A percentile compares a stretch with the other conserved stretches of the same genome.
These are phyloP conservation scores for Eimeria maxima DNA, from an alignment of 169 alveolate species.

Conservation along the genomic window DNA sequence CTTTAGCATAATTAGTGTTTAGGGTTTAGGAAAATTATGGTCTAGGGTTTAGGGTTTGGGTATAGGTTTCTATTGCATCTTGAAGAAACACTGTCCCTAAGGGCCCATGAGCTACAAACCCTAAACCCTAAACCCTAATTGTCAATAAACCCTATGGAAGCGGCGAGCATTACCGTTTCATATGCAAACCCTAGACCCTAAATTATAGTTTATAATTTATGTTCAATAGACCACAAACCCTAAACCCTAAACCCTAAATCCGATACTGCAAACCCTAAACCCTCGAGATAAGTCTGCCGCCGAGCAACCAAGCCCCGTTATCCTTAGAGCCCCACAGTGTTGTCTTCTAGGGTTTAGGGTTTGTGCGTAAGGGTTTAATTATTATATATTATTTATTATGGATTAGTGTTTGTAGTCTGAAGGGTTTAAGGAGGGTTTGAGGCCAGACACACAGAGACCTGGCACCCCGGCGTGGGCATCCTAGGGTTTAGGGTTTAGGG, in stretches of 20 bases:
- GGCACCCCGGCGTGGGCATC: neutral
- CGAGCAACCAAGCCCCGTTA: neutral
- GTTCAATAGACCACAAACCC: neutral
- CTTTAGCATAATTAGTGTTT: neutral
- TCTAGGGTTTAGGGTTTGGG: neutral
- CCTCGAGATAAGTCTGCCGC: neutral
- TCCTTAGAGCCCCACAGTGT: neutral
- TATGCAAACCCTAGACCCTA: constrained; percentile 12
- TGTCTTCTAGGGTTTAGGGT: constrained; percentile 49
- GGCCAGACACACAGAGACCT: neutral
- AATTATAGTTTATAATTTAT: neutral
- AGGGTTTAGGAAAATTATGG: no score
- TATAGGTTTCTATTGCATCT: neutral
- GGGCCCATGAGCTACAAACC: neutral
- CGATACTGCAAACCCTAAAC: neutral
- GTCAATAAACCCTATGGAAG: neutral
- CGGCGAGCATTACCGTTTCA: no score
- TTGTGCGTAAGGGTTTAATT: neutral
- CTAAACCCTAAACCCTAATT: neutral
- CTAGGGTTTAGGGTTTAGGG: constrained; percentile 35
- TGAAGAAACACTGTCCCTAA: neutral
- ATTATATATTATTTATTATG: neutral
- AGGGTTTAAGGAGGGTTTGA: neutral
- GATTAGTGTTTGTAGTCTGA: neutral
- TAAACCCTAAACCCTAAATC: neutral